phyloP scores from a whole-genome alignment of 495 filamentous ascomycete genomes.

The Darksidea phi region DNA sequence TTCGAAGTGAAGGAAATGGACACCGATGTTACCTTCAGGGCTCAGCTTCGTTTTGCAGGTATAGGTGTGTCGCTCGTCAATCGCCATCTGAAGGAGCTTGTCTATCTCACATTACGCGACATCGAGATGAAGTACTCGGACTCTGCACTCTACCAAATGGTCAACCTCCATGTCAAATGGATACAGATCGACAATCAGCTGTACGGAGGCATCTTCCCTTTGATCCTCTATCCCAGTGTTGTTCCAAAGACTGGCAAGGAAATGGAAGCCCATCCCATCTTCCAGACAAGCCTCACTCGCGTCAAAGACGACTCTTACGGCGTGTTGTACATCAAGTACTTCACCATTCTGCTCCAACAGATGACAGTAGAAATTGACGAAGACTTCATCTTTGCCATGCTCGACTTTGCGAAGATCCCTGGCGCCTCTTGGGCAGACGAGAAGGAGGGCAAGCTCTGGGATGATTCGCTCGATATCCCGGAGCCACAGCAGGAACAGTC shows the following conservation, averaged over 20 bases:
- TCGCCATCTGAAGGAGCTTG: conserved; percentile 82
- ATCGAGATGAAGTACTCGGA: conserved; percentile 89
- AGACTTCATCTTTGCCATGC: conserved; percentile 92
- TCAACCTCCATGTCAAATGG: conserved; percentile 91
- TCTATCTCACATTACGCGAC: conserved; percentile 91
- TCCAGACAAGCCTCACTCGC: conserved; percentile 85
- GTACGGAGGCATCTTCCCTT: conserved; percentile 96
- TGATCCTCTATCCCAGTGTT: conserved; percentile 96
- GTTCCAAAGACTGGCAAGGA: conserved; percentile 97
- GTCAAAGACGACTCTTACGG: conserved; percentile 99
- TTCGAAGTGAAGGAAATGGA: conserved; percentile 94
- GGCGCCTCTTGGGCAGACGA: conserved; percentile 88
- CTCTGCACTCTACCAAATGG: conserved; percentile 86
- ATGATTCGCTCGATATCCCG: conserved; percentile 85
- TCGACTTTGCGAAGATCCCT: conserved; percentile 93
- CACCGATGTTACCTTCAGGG: conserved; percentile 82
- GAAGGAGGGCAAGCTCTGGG: conserved; percentile 79
- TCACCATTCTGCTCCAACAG: conserved; percentile 87
- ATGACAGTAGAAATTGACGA: conserved; percentile 98
- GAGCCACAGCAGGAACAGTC: conserved; percentile 81
- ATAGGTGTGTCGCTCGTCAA: conserved; percentile 94
- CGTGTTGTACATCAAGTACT: conserved; percentile 97
- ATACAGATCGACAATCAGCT: conserved; percentile 99
- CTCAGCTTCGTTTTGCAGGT: conserved; percentile 81
- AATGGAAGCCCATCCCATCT: conserved; percentile 92